Evolutionary conservation across 2,329 filamentous ascomycete genomes (phyloP).

Genomic region (Penicillium concentricum): DNA sequence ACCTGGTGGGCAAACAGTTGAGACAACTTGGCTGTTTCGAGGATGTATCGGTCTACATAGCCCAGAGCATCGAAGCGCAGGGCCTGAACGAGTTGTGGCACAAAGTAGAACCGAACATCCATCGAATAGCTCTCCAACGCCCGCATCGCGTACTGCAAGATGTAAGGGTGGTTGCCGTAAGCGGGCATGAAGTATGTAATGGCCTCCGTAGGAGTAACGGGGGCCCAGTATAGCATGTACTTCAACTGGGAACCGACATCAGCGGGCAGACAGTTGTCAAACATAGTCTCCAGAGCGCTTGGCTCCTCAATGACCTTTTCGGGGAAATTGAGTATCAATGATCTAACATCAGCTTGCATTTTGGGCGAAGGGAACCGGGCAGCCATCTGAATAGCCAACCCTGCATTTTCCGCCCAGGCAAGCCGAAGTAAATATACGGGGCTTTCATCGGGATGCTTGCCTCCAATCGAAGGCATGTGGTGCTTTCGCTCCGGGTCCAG

Average conservation of each 20-base stretch:
- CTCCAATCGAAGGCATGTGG: slow-evolving; percentile 47
- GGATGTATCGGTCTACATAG: slow-evolving; percentile 93
- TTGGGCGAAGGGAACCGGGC: slow-evolving; percentile 74
- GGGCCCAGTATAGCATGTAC: slow-evolving; percentile 90
- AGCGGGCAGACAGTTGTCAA: slow-evolving; percentile 71
- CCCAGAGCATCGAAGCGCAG: slow-evolving; percentile 89
- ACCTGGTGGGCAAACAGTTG: slow-evolving; percentile 98
- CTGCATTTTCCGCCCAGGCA: slow-evolving; percentile 83
- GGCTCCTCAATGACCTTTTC: slow-evolving; percentile 78
- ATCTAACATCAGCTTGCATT: slow-evolving; percentile 73
- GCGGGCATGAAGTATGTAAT: slow-evolving; percentile 90
- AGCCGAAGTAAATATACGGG: slow-evolving; percentile 68
- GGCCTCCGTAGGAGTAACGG: slow-evolving; percentile 88
- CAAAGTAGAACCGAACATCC: slow-evolving; percentile 98
- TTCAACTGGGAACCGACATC: slow-evolving; percentile 86
- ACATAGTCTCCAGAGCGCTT: slow-evolving; percentile 76
- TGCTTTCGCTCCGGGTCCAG: slow-evolving; percentile 63
- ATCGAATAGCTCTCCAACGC: slow-evolving; percentile 90
- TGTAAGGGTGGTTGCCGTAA: slow-evolving; percentile 86
- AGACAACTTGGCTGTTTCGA: slow-evolving; percentile 96
- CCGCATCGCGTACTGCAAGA: slow-evolving; percentile 95
- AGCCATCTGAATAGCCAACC: slow-evolving; percentile 81
- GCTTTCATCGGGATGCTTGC: slow-evolving; percentile 47
- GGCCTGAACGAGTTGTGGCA: slow-evolving; percentile 95
- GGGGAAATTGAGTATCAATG: slow-evolving; percentile 76